Evolutionary conservation across 768 basidiomycete species (phyloP), one percentile per base, ranked within the genome.

Genomic region (Phanerochaete carnosa): DNA sequence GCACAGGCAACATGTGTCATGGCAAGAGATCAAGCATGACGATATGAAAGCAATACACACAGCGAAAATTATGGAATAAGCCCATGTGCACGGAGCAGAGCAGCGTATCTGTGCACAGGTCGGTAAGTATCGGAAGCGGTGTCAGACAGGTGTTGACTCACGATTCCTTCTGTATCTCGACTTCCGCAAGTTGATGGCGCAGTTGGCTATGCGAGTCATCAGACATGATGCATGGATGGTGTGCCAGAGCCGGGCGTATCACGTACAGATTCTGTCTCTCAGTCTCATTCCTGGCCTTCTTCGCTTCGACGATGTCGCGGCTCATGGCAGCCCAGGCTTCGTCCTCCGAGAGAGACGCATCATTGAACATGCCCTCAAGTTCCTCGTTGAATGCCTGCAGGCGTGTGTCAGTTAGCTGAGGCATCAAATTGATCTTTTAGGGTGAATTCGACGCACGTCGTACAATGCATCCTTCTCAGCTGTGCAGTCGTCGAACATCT

Each of bases 401-500:
- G 50, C 45, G 29, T n/a, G n/a, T 46, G 29, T 28, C 22, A 29
- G 39, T 63, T 58, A 61, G 59, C 49, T 13, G 57, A 28, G 30
- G 43, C 23, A 26, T 26, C 30, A 56, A n/a, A 49, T 30, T 25
- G 45, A 45, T 32, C 33, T 33, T 6, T 16, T 26, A 46, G 22
- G n/a, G 28, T 23, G 26, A 9, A 19, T 16, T 12, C 39, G 39
- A 69, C 81, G 67, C 45, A 94, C 94, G 80, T 94, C 90, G 64
- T 95, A 95, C 83, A 96, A 89, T 71, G 94, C 90, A 68, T 95
- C 92, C 73, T 95, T 91, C 77, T 97, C 95, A 1, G 86, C 81
- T 9, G 88, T 90, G 32, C 86, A 83, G 67, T 95, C 90, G 19
- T 82, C 80, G 15, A 94, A 78, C 29, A 95, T 79, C 64, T 83